phyloP scores from a whole-genome alignment of 768 basidiomycete genomes.

The Pisolithus marmoratus region DNA sequence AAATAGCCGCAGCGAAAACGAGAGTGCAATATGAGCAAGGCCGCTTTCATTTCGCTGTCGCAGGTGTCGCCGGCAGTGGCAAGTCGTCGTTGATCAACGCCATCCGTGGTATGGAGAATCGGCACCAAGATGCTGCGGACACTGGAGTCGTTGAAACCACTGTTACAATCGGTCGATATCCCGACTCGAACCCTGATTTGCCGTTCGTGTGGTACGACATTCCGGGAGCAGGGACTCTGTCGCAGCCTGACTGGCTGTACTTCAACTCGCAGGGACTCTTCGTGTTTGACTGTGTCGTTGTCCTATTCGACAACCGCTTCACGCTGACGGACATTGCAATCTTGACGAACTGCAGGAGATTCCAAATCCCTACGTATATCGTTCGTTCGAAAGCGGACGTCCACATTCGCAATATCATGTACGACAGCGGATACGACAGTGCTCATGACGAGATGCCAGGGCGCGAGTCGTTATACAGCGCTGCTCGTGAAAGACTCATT shows the following conservation, averaged over 20 bases:
- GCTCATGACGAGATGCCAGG: background rate
- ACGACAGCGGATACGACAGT: slow-evolving; percentile 7
- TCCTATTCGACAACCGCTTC: slow-evolving; percentile 15
- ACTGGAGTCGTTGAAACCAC: slow-evolving; percentile 22
- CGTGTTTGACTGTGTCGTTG: slow-evolving; percentile 13
- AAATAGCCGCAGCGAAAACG: slow-evolving; percentile 3
- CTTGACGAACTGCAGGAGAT: slow-evolving; percentile 9
- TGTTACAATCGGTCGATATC: slow-evolving; percentile 12
- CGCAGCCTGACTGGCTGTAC: slow-evolving; percentile 21
- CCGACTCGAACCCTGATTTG: slow-evolving; percentile 12
- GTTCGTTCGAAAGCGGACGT: slow-evolving; percentile 16
- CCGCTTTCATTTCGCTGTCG: slow-evolving; percentile 23
- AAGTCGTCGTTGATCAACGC: slow-evolving; percentile 28
- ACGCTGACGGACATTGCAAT: slow-evolving; percentile 13
- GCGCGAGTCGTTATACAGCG: slow-evolving; percentile 4
- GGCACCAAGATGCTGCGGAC: slow-evolving; percentile 12
- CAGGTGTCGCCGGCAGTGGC: slow-evolving; percentile 20
- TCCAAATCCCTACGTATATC: slow-evolving; percentile 12
- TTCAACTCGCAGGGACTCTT: slow-evolving; percentile 24
- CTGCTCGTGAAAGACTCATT: slow-evolving; percentile 14
- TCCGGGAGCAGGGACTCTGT: slow-evolving; percentile 23
- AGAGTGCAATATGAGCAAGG: slow-evolving; percentile 10
- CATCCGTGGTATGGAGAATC: slow-evolving; percentile 18
- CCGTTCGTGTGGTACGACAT: slow-evolving; percentile 24
- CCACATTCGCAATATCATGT: slow-evolving; percentile 11